Evolutionary conservation across 441 rosid species (phyloP), one percentile per base, ranked within the genome.

Genomic region (Capsella rubella): DNA sequence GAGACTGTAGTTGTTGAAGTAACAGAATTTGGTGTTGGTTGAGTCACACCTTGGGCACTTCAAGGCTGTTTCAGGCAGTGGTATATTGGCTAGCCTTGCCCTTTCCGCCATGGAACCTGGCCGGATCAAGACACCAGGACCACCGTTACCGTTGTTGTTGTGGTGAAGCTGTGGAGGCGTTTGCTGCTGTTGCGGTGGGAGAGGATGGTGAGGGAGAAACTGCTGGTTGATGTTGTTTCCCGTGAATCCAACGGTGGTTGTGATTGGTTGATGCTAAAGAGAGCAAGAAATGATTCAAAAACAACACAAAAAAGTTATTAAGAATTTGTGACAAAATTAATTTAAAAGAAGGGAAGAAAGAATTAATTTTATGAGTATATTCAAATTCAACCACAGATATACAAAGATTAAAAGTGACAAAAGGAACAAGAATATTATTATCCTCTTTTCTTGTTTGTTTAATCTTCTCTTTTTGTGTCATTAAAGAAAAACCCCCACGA

Each of bases 41-140:
- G 91, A 85, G 4, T 87, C 89, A 52, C 91, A 87, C 63, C 91
- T 73, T 15, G 91, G 91, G 60, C 91, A 87, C 54, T 82, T 85
- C 16, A 82, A 78, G 31, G 83, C 83, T 58, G 80, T 47, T 71
- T 87, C 87, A 0, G 89, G 87, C 40, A 71, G 77, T 14, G 86
- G 84, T 46, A 82, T 47, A 73, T 84, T 87, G 40, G 89, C 87
- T 71, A 82, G 27, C 51, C 87, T 76, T 67, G 89, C 87, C 55
- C 89, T 83, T 66, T 87, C 91, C 1, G 87, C 85, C 87, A 81
- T 80, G 9, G 89, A 87, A 40, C 84, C 85, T 6, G 91, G 87
- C 60, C 87, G 77, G 79, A 84, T 64, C 28, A 84, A 72, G 4
- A 68, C 80, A 1, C 75, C 71, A 2, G 80, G 76, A 29, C 63